Base-by-base conservation (phyloP, 352 stramenopile species). In the Pythium brassicae region DNA sequence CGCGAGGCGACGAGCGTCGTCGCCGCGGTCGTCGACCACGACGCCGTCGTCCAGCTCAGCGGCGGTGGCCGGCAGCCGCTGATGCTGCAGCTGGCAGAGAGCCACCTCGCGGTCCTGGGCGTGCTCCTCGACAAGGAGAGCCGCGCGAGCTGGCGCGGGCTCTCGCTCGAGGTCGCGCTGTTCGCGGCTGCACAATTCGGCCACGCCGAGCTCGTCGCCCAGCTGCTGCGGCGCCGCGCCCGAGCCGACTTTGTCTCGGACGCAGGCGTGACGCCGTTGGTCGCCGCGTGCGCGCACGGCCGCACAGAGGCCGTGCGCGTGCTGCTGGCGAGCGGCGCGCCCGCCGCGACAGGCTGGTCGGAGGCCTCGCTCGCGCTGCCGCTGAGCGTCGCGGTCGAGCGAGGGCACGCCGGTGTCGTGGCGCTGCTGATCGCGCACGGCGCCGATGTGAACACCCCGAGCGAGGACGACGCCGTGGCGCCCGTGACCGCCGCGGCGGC, bases 111-210 rank as follows among this genome's bases (percentile, higher is more conserved):
- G 10, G 43, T 50, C 5, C 42, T 59, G 15, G 46, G 45, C 9
- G 53, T 59, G 42, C 42, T 59, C 32, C 27, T 59, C 14, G 53
- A 59, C 42, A 49, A 50, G 34, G 32, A 44, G 15, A 32, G 25
- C n/a, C 43, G 27, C 26, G 53, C 50, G 20, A 26, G 5, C 19
- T 59, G 53, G 42, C 29, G 43, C 7, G 43, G 43, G n/a, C n/a
- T 29, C n/a, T 51, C 53, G 11, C 29, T 50, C 29, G 53, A 59
- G 5, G 43, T 59, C 14, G 53, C 39, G 17, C 45, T 59, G 27
- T 34, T 50, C 23, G 44, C 34, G 19, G 42, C 53, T 3, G 39
- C 53, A 14, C 29, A 50, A 8, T 59, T 52, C 22, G 53, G 53
- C 26, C n/a, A 52, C 43, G 14, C 23, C 11, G 15, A 29, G n/a